Base-by-base conservation (phyloP, 2,329 filamentous ascomycete species). In the Amphichorda felina region DNA sequence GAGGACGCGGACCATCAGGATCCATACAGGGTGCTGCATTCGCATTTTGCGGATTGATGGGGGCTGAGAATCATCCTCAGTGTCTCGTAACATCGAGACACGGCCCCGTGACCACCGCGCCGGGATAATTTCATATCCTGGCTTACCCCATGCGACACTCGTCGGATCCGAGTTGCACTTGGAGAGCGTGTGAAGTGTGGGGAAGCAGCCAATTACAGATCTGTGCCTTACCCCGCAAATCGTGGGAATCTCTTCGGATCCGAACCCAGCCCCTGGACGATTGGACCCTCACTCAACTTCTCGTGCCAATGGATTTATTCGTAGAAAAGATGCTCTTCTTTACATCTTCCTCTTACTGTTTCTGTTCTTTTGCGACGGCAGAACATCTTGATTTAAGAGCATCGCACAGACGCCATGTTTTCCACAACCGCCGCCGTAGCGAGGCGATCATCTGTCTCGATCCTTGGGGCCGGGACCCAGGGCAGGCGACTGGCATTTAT, bases 401-500 rank as follows among this genome's bases (percentile, higher is more conserved):
- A 6, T 6, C 10, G 10, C 21, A 24, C 21, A 6, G 21, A 24
- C 26, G 15, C 30, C 4, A 32, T 37, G 29, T 14, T 33, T 15
- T 25, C 35, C 17, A 15, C 33, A n/a, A 22, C 40, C 31, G 38
- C 49, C 6, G 38, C 38, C 14, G 21, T 28, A 30, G 29, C 34
- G 6, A 30, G 38, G 1, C 41, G 35, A 25, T 41, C 34, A 6
- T 40, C 47, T 1, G 49, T 54, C 10, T 35, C 45, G 15, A 38
- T 54, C 6, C 40, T 54, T 11, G 51, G 51, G 15, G 51, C 50
- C 3, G 51, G 51, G 3, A 52, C 51, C 6, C 51, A 54, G 26
- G 51, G 51, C 5, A 41, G 51, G 26, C 50, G 51, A 2, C 38
- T 54, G 29, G 51, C 51, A 2, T 53, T 46, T 19, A 54, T 54